Percentiles rank a stretch among this genome's conserved stretches.
phyloP scores from a whole-genome alignment of 225 moss, liverwort and hornwort species.

The Antitrichia curtipendula region DNA sequence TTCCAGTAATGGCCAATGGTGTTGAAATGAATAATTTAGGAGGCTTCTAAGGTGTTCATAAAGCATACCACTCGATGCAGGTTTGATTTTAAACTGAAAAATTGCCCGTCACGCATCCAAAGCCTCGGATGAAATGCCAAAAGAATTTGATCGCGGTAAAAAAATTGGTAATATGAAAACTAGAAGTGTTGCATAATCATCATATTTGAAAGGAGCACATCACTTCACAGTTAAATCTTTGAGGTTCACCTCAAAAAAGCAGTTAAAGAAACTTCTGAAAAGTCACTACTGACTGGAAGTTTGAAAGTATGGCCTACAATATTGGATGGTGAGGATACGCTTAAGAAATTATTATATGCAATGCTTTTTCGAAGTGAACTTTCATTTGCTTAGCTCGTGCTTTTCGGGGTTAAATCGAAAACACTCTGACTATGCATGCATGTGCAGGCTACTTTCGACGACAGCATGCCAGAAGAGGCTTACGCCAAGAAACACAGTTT shows the following conservation, averaged over 20 bases:
- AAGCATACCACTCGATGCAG: neutral
- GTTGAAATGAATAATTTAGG: neutral
- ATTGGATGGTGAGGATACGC: neutral
- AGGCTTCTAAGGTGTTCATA: neutral
- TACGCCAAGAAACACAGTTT: constrained; percentile 79
- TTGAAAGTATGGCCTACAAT: neutral
- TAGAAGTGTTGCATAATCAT: neutral
- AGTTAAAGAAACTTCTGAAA: neutral
- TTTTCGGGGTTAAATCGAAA: neutral
- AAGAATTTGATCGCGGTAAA: neutral
- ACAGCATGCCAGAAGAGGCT: constrained; percentile 93
- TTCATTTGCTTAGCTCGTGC: neutral
- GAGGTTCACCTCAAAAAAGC: no score
- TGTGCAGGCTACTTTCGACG: constrained; percentile 91
- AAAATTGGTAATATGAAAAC: neutral
- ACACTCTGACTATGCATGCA: neutral
- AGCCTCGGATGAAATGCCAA: neutral
- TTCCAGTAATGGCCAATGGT: neutral
- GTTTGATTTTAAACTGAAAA: neutral
- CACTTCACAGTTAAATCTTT: neutral
- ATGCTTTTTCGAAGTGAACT: neutral
- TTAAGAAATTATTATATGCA: neutral
- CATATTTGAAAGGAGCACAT: neutral
- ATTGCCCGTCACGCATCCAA: neutral
- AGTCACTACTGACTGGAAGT: neutral